Evolutionary conservation across 352 stramenopile genomes (phyloP).

Genomic region (Pythium volutum): DNA sequence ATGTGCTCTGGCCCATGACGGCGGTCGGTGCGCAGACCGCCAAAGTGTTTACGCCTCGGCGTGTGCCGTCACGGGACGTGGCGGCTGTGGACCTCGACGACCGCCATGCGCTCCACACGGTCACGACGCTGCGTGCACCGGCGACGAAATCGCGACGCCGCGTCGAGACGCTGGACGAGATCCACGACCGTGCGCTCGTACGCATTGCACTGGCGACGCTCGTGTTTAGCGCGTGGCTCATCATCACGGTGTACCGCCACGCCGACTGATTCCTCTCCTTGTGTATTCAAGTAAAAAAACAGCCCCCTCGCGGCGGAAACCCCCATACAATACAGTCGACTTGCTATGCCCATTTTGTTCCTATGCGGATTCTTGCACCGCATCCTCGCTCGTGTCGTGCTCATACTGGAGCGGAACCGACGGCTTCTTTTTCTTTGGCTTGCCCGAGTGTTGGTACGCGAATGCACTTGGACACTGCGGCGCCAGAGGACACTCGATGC

Average conservation of each 20-base stretch:
- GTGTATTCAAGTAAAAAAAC: not conserved
- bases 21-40: constrained; percentile 21
- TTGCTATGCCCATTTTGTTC: too few species aligned
- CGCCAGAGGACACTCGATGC: constrained; percentile 49
- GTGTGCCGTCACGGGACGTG: not conserved
- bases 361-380: too few species aligned
- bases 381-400: not conserved
- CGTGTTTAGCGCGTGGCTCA: constrained; percentile 28
- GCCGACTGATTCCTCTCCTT: constrained; percentile 1
- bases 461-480: constrained; percentile 51
- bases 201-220: constrained; percentile 37
- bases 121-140: constrained; percentile 21
- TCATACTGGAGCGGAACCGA: not conserved
- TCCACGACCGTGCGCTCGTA: constrained; percentile 35
- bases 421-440: not conserved
- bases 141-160: constrained; percentile 24
- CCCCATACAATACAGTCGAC: not conserved
- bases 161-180: constrained; percentile 34
- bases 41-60: constrained; percentile 17
- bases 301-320: too few species aligned
- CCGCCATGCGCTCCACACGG: constrained; percentile 13
- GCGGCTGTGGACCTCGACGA: constrained; percentile 12
- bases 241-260: constrained; percentile 33
- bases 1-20: constrained; percentile 27
- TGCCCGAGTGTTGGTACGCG: constrained; percentile 13